Evolutionary conservation across 257 asterid species (phyloP).

Genomic region (Solanum infundibuliforme): DNA sequence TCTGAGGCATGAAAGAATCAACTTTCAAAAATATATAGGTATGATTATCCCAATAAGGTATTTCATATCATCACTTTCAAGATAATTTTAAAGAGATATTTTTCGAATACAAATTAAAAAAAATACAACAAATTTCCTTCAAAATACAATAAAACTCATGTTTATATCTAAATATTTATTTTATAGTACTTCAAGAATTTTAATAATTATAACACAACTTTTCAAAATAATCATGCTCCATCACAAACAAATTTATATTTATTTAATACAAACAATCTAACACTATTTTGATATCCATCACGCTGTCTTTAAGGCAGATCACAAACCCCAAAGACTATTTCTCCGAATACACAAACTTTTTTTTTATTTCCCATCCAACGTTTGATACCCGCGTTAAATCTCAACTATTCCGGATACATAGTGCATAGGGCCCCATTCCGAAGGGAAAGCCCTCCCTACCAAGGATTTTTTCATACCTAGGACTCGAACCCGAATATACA

Average conservation of each 20-base stretch:
- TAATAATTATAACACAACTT: neutral
- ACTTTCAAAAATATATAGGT: neutral
- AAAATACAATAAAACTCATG: neutral
- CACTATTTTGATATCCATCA: neutral
- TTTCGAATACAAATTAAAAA: fast-evolving
- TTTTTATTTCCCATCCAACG: too few relatives aligned
- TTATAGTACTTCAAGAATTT: neutral
- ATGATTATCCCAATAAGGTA: neutral
- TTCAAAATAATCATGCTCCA: neutral
- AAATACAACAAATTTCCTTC: neutral
- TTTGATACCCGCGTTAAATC: neutral
- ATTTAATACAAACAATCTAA: neutral
- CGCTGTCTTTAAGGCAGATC: neutral
- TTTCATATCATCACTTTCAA: neutral
- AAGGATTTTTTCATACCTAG: too few relatives aligned
- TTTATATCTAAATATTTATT: neutral
- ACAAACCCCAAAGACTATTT: neutral
- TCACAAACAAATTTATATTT: too few relatives aligned
- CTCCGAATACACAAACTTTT: too few relatives aligned
- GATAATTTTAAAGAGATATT: neutral
- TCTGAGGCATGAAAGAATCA: neutral
- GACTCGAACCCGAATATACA: neutral
- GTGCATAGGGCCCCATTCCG: fast-evolving
- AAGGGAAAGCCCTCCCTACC: too few relatives aligned
- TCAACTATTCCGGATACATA: fast-evolving